These are phyloP conservation scores for Neocucurbitaria cava DNA, from an alignment of 2,329 filamentous ascomycete genomes.

Conservation along the genomic window DNA sequence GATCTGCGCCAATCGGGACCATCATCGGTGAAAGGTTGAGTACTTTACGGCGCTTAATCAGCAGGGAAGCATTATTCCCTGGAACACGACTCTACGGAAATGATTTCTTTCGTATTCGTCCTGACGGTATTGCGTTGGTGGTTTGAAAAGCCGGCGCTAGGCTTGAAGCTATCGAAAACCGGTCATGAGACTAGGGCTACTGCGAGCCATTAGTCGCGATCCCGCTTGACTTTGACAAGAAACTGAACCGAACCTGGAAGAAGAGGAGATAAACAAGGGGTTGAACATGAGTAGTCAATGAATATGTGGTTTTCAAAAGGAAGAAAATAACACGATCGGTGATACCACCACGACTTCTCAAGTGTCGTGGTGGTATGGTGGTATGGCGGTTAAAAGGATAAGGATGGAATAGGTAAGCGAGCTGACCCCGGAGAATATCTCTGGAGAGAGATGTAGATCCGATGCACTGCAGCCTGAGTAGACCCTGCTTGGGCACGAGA, in stretches of 20 bases:
- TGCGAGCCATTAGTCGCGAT: conserved; percentile 2
- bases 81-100: not conserved
- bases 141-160: not conserved
- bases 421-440: not conserved
- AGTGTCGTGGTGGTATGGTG: not conserved
- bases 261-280: not conserved
- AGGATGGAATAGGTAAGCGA: too few species aligned
- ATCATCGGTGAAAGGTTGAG: not conserved
- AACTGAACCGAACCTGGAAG: not conserved
- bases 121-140: not conserved
- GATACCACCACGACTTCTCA: not conserved
- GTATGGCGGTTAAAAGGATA: not conserved
- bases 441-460: not conserved
- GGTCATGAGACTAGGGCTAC: not conserved
- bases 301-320: not conserved
- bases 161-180: not conserved
- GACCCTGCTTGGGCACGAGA: not conserved
- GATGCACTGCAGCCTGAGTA: not conserved
- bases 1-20: not conserved
- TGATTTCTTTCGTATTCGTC: not conserved
- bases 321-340: not conserved
- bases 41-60: not conserved
- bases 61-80: not conserved
- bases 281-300: not conserved
- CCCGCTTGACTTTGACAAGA: not conserved